Base-by-base conservation (phyloP, 2,329 filamentous ascomycete genomes). In the Verticillium klebahnii region DNA sequence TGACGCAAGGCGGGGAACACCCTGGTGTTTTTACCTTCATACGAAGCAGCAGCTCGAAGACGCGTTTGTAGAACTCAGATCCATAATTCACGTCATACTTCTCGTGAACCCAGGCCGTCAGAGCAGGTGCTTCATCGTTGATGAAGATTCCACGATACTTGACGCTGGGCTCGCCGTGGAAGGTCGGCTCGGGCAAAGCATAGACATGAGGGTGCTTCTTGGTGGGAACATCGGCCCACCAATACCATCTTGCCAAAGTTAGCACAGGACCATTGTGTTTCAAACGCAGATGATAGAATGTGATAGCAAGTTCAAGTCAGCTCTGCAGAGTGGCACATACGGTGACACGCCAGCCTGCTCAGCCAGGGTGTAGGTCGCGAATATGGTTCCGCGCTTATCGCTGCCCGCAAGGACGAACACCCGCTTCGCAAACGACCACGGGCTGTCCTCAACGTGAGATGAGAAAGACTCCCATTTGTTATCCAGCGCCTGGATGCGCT, bases 271-370 rank as follows among this genome's bases (percentile, higher is more conserved):
- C 6, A 19, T 45, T n/a, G 8, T n/a, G 39, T 6, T 8, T 52
- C 45, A 12, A 14, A 19, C 19, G n/a, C 9, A 25, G 19, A 23
- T 11, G 45, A 25, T 4, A 25, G 45, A 52, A 52, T 19, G 45
- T 9, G 3, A 3, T 31, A n/a, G 34, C 4, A n/a, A 15, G 31
- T n/a, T 34, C 5, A 5, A 31, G 11, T n/a, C 31, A 25, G 55
- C 12, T 1, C 34, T 19, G 58, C 25, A 14, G 14, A 54, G 15
- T n/a, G 12, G 57, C 17, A 61, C 70, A 58, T 63, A 74, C 67
- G 85, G 85, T 1, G 85, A 87, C 11, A 87, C 82, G 31, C 85
- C 85, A 56, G 86, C 86, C 66, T 88, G 85, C 67, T 87, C 84
- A 0, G 84, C 85, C 29, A 88, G 67, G 55, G 84, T 82, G 68